These are phyloP conservation scores for Boletus fagicola DNA, from an alignment of 768 basidiomycete species.

Conservation along the genomic window DNA sequence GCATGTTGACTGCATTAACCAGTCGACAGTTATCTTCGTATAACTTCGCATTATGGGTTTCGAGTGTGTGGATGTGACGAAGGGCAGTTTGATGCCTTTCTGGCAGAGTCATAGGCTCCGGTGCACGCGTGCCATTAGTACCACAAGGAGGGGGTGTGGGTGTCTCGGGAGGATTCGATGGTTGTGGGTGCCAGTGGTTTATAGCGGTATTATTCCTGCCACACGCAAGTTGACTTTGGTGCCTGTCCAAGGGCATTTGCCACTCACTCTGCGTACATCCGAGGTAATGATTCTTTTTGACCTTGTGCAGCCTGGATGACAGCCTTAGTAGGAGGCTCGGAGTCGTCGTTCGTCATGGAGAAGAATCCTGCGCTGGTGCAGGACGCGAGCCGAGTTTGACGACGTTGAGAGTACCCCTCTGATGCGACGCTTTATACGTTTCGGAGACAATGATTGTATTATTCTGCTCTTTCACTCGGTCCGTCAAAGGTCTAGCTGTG, in stretches of 20 bases:
- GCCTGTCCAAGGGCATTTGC: background rate
- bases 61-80: conserved; percentile 34
- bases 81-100: conserved; percentile 23
- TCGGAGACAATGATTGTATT: conserved; percentile 3
- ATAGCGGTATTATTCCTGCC: conserved; percentile 4
- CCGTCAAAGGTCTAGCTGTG: background rate
- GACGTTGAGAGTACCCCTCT: background rate
- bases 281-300: background rate
- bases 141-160: conserved; percentile 4
- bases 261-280: conserved; percentile 14
- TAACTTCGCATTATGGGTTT: conserved; percentile 33
- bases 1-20: conserved; percentile 27
- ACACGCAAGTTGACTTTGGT: background rate
- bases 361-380: background rate
- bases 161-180: background rate
- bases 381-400: background rate
- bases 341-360: conserved; percentile 10
- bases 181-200: background rate
- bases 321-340: background rate
- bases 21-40: conserved; percentile 40
- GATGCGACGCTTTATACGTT: conserved; percentile 7
- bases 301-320: conserved; percentile 17
- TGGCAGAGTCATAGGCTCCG: conserved; percentile 42
- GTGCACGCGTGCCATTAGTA: conserved; percentile 39
- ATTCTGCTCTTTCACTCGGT: background rate